These are phyloP conservation scores for Saccharomyces jurei DNA, from an alignment of 805 yeast species.

Conservation along the genomic window DNA sequence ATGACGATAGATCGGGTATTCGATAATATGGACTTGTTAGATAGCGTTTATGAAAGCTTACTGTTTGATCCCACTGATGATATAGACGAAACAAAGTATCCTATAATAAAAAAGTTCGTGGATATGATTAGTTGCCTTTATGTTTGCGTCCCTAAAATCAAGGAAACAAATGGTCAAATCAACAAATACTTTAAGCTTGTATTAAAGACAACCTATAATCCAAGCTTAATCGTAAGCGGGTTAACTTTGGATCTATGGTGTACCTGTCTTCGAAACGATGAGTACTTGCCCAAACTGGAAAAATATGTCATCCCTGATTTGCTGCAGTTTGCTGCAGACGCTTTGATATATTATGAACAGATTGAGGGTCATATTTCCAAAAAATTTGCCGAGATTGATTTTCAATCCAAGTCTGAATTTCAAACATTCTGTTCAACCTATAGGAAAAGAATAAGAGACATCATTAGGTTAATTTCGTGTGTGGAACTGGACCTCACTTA, in stretches of 20 bases:
- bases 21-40: conserved; percentile 65
- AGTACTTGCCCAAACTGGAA: conserved; percentile 41
- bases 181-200: conserved; percentile 65
- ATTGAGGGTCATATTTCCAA: conserved; percentile 58
- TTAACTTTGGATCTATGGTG: conserved; percentile 93
- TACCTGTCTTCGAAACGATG: conserved; percentile 74
- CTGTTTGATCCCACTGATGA: conserved; percentile 51
- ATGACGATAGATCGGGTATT: conserved; percentile 75
- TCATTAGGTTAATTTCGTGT: conserved; percentile 81
- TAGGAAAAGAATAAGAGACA: conserved; percentile 79
- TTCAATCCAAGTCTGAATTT: conserved; percentile 77
- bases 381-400: conserved; percentile 71
- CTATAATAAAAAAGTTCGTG: conserved; percentile 79
- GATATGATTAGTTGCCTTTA: conserved; percentile 59
- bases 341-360: conserved; percentile 66
- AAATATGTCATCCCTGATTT: conserved; percentile 52
- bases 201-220: conserved; percentile 71
- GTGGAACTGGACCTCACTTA: conserved; percentile 75
- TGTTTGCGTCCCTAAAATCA: conserved; percentile 50
- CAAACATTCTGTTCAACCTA: conserved; percentile 71
- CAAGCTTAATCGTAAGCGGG: conserved; percentile 84
- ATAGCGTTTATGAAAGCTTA: conserved; percentile 49
- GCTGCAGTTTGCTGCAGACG: conserved; percentile 66
- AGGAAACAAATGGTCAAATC: conserved; percentile 44
- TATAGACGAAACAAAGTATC: conserved; percentile 71